Evolutionary conservation across 2,329 filamentous ascomycete genomes (phyloP).

Genomic region (Myotisia sp.): DNA sequence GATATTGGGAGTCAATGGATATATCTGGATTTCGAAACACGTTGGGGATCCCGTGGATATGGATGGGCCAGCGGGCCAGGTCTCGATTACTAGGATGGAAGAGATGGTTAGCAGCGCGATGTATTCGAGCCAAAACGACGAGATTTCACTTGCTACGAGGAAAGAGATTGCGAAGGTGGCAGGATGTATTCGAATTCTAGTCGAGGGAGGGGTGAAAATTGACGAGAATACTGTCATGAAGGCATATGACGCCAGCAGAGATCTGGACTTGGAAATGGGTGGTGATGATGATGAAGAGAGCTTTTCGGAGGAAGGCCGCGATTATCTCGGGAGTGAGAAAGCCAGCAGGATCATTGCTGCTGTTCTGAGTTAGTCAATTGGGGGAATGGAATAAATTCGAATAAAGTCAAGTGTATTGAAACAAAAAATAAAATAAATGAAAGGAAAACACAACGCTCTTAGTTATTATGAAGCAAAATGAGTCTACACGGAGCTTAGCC

Average conservation of each 20-base stretch:
- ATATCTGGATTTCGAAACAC: constrained; percentile 88
- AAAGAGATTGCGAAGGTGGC: constrained; percentile 75
- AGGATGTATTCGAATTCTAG: constrained; percentile 67
- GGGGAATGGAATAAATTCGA: too few relatives aligned
- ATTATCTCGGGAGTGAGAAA: constrained; percentile 30
- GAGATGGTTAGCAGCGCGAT: constrained; percentile 73
- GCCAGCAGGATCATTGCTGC: constrained; percentile 23
- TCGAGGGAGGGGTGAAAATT: constrained; percentile 67
- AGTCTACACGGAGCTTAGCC: too few relatives aligned
- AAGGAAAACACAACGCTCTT: neutral
- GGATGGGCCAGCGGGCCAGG: constrained; percentile 15
- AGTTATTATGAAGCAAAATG: too few relatives aligned
- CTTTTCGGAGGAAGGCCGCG: constrained; percentile 27
- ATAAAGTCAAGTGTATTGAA: neutral
- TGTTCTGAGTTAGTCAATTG: constrained; percentile 8
- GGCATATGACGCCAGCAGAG: constrained; percentile 69
- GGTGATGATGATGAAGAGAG: constrained; percentile 25
- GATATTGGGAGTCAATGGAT: constrained; percentile 86
- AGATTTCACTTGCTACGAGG: constrained; percentile 60
- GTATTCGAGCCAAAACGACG: constrained; percentile 91
- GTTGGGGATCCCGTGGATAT: constrained; percentile 31
- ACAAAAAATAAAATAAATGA: neutral
- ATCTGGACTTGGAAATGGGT: constrained; percentile 40
- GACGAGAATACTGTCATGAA: constrained; percentile 78
- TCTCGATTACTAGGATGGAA: constrained; percentile 68